These are phyloP conservation scores for Aureobasidium lini DNA, from an alignment of 2,329 filamentous ascomycete species.

Conservation along the genomic window DNA sequence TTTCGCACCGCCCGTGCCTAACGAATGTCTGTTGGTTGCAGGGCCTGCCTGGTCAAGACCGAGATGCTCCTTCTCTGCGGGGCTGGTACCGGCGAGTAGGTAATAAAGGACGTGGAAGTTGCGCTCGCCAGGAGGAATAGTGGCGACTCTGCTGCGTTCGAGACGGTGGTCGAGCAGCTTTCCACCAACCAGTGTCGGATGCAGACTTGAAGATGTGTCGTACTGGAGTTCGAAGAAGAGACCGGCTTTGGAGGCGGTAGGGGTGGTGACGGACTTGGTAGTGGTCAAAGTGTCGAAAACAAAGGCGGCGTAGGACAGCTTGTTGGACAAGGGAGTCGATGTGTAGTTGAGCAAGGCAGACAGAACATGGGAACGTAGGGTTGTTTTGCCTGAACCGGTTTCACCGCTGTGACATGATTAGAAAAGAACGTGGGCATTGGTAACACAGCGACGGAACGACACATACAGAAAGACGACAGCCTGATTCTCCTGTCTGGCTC, in stretches of 20 bases:
- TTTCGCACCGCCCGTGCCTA: constrained; percentile 50
- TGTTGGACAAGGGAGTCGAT: constrained; percentile 85
- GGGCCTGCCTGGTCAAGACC: constrained; percentile 54
- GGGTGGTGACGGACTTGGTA: constrained; percentile 92
- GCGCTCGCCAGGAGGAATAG: constrained; percentile 89
- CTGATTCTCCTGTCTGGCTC: constrained; percentile 86
- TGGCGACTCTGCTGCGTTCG: constrained; percentile 82
- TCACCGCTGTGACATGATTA: constrained; percentile 60
- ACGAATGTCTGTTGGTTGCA: constrained; percentile 46
- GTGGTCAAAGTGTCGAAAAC: constrained; percentile 95
- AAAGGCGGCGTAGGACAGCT: constrained; percentile 87
- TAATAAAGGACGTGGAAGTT: constrained; percentile 98
- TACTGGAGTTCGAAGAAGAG: constrained; percentile 96
- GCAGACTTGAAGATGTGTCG: constrained; percentile 76
- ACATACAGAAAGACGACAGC: constrained; percentile 84
- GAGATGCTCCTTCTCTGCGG: constrained; percentile 82
- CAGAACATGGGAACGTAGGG: constrained; percentile 79
- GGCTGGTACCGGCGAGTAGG: constrained; percentile 82
- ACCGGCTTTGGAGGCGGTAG: constrained; percentile 90
- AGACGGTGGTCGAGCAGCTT: constrained; percentile 91
- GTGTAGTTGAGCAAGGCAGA: constrained; percentile 81
- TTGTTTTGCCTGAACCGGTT: constrained; percentile 93
- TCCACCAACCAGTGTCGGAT: constrained; percentile 82
- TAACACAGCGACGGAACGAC: constrained; percentile 7
- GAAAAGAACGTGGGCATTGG: constrained; percentile 13